Evolutionary conservation across 2,329 filamentous ascomycete genomes (phyloP), one percentile per base, ranked within the genome.

Genomic region (Aureobasidium pullulans): DNA sequence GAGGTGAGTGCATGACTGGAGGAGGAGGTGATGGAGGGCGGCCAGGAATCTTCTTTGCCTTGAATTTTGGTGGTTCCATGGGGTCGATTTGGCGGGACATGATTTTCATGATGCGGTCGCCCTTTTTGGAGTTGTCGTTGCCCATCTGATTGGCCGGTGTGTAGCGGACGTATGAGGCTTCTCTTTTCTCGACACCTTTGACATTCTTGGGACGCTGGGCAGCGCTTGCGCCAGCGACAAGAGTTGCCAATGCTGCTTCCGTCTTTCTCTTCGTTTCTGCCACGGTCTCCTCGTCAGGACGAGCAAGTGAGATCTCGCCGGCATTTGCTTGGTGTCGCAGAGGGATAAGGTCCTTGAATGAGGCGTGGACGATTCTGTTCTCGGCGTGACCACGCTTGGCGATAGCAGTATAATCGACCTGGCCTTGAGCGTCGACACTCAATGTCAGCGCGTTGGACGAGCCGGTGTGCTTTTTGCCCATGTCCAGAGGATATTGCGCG

Each of bases 81-180:
- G 94, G 94, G 74, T 99, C 94, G 66, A 87, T 82, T 72, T 97
- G 93, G 59, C 90, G 82, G 73, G 96, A 90, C 39, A 96, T 90
- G 74, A 99, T 97, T 79, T 97, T 97, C 84, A 99, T 95, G 65
- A 99, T 96, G 13, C 94, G 86, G 68, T 97, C 92, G 68, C 91
- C 90, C 76, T 96, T 96, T 73, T 86, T 87, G 40, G 83, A 85
- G 28, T 79, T 84, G 72, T 91, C 90, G 11, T 94, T 94, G 90
- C 99, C 96, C 76, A 99, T 94, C 68, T 94, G 93, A 65, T 90
- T 89, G 43, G 92, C 90, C 4, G 94, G 94, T 15, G 92, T 97
- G 71, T 99, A 99, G 64, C 90, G 84, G 61, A 99, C 94, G 72
- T 91, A 99, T 0, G 93, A 97, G 6, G 94, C 86, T 61, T 96